Percentiles rank a stretch among this genome's conserved stretches.
Conservation (phyloP, 1,139 yeast genomes). For the Wickerhamiella pararugosa region DNA sequence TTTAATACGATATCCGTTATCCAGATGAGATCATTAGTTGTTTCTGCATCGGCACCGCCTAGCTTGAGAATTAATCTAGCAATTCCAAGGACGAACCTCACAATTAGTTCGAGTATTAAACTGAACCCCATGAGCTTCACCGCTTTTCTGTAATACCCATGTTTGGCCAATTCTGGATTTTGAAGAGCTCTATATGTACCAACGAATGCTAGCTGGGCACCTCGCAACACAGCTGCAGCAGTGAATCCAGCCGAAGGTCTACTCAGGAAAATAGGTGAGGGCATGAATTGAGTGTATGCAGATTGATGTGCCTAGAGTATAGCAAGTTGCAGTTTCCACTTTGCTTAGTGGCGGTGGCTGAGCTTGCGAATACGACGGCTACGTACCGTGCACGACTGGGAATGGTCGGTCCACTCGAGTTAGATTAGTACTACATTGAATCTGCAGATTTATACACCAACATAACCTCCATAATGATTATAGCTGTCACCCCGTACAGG, state of each 20-base stretch:
- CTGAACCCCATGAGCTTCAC: slow-evolving; percentile 27
- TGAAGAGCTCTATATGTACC: slow-evolving; percentile 37
- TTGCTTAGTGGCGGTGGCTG: too few relatives aligned
- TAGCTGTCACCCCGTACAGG: too few relatives aligned
- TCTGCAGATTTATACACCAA: too few relatives aligned
- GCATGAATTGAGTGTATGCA: slow-evolving; percentile 21
- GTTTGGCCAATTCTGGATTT: slow-evolving; percentile 29
- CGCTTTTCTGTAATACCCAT: slow-evolving; percentile 27
- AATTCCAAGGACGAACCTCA: slow-evolving; percentile 12
- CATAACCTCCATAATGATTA: too few relatives aligned
- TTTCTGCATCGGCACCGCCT: neutral
- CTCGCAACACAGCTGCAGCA: slow-evolving; percentile 34
- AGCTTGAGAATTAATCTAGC: neutral
- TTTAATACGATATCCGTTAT: slow-evolving; percentile 6
- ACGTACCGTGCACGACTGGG: too few relatives aligned
- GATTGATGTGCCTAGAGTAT: too few relatives aligned
- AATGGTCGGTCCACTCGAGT: too few relatives aligned
- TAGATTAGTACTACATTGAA: too few relatives aligned
- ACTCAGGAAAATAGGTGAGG: slow-evolving; percentile 36
- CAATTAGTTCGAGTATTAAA: slow-evolving; percentile 26
- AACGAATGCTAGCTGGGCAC: slow-evolving; percentile 36
- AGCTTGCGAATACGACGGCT: too few relatives aligned
- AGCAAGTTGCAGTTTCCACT: too few relatives aligned
- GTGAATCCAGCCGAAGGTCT: slow-evolving; percentile 39
- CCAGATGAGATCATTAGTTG: slow-evolving; percentile 4